Base-by-base conservation (phyloP, 345 rosid genomes). In the Angophora floribunda region DNA sequence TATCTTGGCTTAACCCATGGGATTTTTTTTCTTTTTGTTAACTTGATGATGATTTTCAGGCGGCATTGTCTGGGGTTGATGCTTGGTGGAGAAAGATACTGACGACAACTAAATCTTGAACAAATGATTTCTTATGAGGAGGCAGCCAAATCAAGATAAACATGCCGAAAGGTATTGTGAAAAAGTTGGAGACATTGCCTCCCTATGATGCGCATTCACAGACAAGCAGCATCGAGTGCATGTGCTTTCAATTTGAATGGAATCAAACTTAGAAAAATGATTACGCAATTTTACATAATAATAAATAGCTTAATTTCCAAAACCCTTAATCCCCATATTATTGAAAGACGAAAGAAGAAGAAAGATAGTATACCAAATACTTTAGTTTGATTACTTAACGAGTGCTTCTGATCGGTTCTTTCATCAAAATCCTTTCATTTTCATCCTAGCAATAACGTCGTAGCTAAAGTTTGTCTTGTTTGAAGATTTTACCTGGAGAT, bases 1-100 rank as follows among this genome's bases (percentile, higher is more conserved):
- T 93, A 93, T 92, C 92, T 85, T 86, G 65, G 49, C 28, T 21
- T 75, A 19, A 75, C 49, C 82, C 82, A 19, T 41, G 49, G 49
- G 45, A 36, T 41, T 75, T 17, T 19, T 75, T 36, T 75, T 41
- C 36, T 17, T 19, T 75, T 36, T 3, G 19, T 75, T 75, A 41
- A 75, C 4, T 75, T 41, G 82, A 44, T 75, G 47, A 75, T 75
- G 82, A 75, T 75, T 75, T 75, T 75, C 44, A 75, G 82, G 82
- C 82, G 82, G 82, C 82, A 75, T 26, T 75, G 82, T 75, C 49
- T 75, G 49, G 82, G 82, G 82, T 75, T 6, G 49, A 75, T 75
- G 49, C 82, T 19, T 75, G 49, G 49, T 75, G 82, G 82, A 41
- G 82, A 41, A 75, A 75, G 82, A 75, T 75, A 75, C 82, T 21